Conservation (phyloP, 345 rosid species). For the Limnanthes douglasii region DNA sequence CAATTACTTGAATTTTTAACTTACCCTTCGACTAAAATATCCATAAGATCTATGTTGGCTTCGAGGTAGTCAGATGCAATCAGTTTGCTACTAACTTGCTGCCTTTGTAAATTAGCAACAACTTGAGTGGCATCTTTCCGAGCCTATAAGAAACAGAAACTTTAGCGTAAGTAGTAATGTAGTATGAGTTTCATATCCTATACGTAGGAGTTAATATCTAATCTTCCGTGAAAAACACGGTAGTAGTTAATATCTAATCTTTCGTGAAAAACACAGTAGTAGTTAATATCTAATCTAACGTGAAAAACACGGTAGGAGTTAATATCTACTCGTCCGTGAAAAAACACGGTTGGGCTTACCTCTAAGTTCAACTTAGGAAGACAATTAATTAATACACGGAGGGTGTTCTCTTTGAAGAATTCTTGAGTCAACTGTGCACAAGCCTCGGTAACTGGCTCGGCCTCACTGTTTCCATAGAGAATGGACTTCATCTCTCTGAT, state of each 20-base stretch:
- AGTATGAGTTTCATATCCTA: too few relatives aligned
- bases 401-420: conserved; percentile 74
- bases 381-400: conserved; percentile 54
- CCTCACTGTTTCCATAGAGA: conserved; percentile 91
- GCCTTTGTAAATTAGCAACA: conserved; percentile 94
- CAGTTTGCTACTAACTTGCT: conserved; percentile 77
- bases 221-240: too few relatives aligned
- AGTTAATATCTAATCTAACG: too few relatives aligned
- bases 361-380: conserved; percentile 85
- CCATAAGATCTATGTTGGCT: conserved; percentile 75
- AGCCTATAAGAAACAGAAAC: conserved; percentile 31
- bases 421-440: conserved; percentile 89
- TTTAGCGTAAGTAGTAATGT: too few relatives aligned
- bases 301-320: too few relatives aligned
- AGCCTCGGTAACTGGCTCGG: conserved; percentile 91
- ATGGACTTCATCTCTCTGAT: conserved; percentile 75
- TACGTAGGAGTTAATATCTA: too few relatives aligned
- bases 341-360: too few relatives aligned
- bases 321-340: too few relatives aligned
- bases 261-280: too few relatives aligned
- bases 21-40: conserved; percentile 64
- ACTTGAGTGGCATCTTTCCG: conserved; percentile 98
- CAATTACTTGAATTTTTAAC: neutral
- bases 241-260: too few relatives aligned
- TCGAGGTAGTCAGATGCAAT: conserved; percentile 93